Percentiles rank a stretch among this genome's conserved stretches.
phyloP scores from a whole-genome alignment of 1,284 basidiomycete species.

The Trichosporon coremiiforme region DNA sequence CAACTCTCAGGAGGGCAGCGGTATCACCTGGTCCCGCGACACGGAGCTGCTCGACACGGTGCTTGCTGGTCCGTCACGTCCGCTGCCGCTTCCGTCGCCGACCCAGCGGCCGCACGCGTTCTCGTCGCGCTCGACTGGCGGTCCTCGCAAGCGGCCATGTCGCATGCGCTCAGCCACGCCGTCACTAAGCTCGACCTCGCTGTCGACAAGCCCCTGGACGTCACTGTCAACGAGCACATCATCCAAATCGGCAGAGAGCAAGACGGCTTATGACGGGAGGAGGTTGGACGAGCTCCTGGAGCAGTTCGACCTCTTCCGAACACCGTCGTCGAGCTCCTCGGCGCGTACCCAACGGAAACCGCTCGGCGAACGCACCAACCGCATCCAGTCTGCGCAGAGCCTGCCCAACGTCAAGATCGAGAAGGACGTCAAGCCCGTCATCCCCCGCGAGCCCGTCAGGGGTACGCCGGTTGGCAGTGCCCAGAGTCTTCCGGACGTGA shows the following conservation, averaged over 20 bases:
- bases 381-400: background rate
- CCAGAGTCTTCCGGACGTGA: background rate
- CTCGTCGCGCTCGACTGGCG: background rate
- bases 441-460: background rate
- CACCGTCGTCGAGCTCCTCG: background rate
- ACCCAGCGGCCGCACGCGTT: slow-evolving; percentile 26
- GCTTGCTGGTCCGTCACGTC: slow-evolving; percentile 3
- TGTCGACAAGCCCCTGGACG: background rate
- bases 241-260: background rate
- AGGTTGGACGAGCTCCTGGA: slow-evolving; percentile 14
- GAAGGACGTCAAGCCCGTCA: background rate
- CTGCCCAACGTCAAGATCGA: background rate
- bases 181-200: background rate
- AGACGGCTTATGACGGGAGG: background rate
- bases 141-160: slow-evolving; percentile 21
- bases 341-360: background rate
- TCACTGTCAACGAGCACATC: background rate
- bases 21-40: slow-evolving; percentile 28
- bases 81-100: slow-evolving; percentile 24
- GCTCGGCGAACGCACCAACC: slow-evolving; percentile 3
- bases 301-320: slow-evolving; percentile 3
- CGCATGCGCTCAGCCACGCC: background rate
- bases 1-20: slow-evolving; percentile 19
- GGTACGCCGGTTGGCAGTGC: background rate
- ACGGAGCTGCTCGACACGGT: slow-evolving; percentile 24